Percentiles rank a stretch among this genome's conserved stretches.
phyloP scores from a whole-genome alignment of 1,139 yeast genomes.

The Taphrina communis region DNA sequence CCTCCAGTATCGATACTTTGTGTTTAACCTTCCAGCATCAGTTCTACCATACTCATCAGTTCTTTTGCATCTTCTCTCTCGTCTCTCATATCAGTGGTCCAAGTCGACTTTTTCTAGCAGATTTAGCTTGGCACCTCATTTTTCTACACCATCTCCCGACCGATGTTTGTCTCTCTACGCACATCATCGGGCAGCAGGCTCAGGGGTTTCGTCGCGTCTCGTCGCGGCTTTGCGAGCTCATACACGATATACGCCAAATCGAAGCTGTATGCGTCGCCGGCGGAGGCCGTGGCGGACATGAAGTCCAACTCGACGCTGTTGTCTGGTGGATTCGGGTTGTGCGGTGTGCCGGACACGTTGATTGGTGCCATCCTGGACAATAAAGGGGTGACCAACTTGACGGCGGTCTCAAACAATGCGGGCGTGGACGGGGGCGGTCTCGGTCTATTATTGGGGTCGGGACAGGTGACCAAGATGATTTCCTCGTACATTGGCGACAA shows the following conservation, averaged over 20 bases:
- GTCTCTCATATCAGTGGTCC: too few species aligned
- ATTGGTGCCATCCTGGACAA: conserved; percentile 54
- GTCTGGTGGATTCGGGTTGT: conserved; percentile 60
- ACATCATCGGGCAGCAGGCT: neutral
- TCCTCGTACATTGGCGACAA: conserved; percentile 60
- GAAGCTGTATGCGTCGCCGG: conserved; percentile 45
- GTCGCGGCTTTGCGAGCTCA: conserved; percentile 3
- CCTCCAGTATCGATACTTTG: neutral
- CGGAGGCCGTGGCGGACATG: conserved; percentile 53
- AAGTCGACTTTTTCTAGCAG: too few species aligned
- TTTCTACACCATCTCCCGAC: neutral
- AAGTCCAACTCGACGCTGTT: conserved; percentile 53
- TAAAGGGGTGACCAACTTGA: conserved; percentile 53
- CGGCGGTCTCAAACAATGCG: conserved; percentile 61
- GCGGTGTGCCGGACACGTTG: conserved; percentile 60
- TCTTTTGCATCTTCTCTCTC: too few species aligned
- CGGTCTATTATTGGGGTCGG: conserved; percentile 55
- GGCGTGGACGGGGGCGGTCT: conserved; percentile 59
- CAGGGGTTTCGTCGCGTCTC: neutral
- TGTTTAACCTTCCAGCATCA: neutral
- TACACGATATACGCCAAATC: neutral
- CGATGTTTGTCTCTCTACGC: conserved; percentile 2
- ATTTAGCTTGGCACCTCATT: too few species aligned
- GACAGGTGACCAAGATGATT: conserved; percentile 59
- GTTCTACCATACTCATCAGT: too few species aligned